phyloP scores from a whole-genome alignment of 176 grass and related monocot genomes.

The Phragmites australis region DNA sequence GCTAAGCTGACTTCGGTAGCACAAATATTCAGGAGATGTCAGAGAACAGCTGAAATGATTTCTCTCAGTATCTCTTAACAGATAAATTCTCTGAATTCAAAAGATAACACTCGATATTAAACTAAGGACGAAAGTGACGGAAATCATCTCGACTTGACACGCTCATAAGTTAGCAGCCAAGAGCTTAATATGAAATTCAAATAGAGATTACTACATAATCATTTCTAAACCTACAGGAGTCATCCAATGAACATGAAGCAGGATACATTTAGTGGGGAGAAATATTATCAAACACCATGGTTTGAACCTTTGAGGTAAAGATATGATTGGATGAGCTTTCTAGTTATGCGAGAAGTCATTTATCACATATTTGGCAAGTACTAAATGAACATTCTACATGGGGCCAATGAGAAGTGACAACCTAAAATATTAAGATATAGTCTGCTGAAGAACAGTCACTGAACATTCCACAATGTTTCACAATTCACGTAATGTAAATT shows the following conservation, averaged over 20 bases:
- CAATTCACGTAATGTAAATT: background rate
- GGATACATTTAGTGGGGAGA: background rate
- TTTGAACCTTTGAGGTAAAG: background rate
- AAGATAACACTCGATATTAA: background rate
- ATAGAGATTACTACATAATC: background rate
- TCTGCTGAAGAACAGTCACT: slow-evolving; percentile 6
- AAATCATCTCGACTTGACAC: background rate
- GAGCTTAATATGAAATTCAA: slow-evolving; percentile 24
- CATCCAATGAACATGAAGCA: background rate
- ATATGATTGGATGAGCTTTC: background rate
- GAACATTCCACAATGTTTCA: background rate
- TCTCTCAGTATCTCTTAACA: background rate
- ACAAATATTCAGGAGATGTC: background rate
- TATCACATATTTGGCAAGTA: background rate
- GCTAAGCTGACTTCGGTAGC: background rate
- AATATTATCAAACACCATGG: background rate
- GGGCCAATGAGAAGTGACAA: background rate
- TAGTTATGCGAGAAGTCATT: background rate
- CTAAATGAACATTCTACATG: background rate
- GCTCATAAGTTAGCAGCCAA: background rate
- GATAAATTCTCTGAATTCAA: background rate
- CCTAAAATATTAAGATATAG: background rate
- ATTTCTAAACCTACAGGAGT: slow-evolving; percentile 7
- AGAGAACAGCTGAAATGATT: background rate
- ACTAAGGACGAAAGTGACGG: background rate